These are phyloP conservation scores for Botrytis sinoallii DNA, from an alignment of 2,329 filamentous ascomycete genomes.

Conservation along the genomic window DNA sequence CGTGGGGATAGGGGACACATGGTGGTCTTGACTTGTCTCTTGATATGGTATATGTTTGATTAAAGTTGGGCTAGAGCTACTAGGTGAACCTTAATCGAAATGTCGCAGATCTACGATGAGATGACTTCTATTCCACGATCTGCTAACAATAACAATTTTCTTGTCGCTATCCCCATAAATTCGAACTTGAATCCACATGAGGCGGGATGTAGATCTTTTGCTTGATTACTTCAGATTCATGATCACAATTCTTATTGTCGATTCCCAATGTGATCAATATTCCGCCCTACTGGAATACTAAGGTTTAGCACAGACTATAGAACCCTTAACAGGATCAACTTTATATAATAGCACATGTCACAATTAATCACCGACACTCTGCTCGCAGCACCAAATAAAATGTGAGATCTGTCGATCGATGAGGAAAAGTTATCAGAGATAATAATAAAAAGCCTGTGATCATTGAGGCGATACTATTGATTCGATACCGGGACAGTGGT, in stretches of 20 bases:
- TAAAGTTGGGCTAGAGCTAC: background rate
- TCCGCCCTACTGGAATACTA: background rate
- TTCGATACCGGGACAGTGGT: background rate
- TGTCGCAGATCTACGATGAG: background rate
- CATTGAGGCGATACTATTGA: background rate
- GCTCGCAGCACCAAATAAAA: background rate
- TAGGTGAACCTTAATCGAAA: background rate
- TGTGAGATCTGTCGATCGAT: background rate
- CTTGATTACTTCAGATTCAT: background rate
- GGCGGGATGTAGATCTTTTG: background rate
- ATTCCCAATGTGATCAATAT: background rate
- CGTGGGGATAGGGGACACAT: background rate
- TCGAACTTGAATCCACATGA: background rate
- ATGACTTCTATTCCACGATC: background rate
- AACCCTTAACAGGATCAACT: background rate
- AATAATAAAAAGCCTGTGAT: background rate
- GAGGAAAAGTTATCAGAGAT: background rate
- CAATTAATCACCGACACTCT: background rate
- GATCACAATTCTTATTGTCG: background rate
- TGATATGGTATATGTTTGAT: background rate
- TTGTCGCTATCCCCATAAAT: background rate
- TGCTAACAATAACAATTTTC: background rate
- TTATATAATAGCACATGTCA: background rate
- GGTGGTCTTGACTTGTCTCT: background rate
- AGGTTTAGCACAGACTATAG: background rate